phyloP scores from a whole-genome alignment of 2,329 filamentous ascomycete species.

The Alternaria dauci region DNA sequence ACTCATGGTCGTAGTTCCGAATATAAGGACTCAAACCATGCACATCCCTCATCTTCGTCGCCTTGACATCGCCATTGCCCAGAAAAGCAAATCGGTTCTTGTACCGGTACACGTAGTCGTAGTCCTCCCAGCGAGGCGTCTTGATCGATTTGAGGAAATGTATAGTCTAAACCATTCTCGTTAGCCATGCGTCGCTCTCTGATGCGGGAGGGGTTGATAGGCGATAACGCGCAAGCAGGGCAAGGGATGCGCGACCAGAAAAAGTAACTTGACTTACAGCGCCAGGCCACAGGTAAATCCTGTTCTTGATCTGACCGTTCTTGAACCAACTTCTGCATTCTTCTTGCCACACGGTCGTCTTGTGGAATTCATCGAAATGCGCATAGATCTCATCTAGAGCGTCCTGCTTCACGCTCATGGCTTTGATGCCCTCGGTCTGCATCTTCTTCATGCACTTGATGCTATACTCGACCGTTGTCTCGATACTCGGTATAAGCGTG shows the following conservation, averaged over 20 bases:
- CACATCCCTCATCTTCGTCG: constrained; percentile 52
- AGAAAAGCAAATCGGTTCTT: constrained; percentile 45
- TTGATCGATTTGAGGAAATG: constrained; percentile 52
- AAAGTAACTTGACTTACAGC: constrained; percentile 32
- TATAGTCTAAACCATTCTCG: constrained; percentile 39
- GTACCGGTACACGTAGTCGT: constrained; percentile 54
- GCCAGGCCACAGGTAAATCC: constrained; percentile 46
- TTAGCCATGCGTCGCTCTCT: neutral
- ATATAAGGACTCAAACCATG: constrained; percentile 57
- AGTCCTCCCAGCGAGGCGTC: constrained; percentile 56
- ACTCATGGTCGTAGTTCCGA: constrained; percentile 55
- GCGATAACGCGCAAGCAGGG: neutral
- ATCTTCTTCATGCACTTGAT: constrained; percentile 48
- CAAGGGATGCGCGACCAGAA: neutral
- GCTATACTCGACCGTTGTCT: constrained; percentile 52
- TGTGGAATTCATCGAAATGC: constrained; percentile 44
- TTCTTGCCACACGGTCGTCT: constrained; percentile 45
- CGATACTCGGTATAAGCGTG: constrained; percentile 55
- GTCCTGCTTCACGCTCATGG: constrained; percentile 43
- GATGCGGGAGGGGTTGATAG: constrained; percentile 5
- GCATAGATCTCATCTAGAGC: constrained; percentile 43
- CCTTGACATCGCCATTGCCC: constrained; percentile 56
- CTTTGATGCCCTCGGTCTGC: constrained; percentile 43
- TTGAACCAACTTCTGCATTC: constrained; percentile 50
- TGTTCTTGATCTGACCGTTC: constrained; percentile 43